Evolutionary conservation across 2,329 filamentous ascomycete species (phyloP).

Genomic region (Chrysoporthe austroafricana): DNA sequence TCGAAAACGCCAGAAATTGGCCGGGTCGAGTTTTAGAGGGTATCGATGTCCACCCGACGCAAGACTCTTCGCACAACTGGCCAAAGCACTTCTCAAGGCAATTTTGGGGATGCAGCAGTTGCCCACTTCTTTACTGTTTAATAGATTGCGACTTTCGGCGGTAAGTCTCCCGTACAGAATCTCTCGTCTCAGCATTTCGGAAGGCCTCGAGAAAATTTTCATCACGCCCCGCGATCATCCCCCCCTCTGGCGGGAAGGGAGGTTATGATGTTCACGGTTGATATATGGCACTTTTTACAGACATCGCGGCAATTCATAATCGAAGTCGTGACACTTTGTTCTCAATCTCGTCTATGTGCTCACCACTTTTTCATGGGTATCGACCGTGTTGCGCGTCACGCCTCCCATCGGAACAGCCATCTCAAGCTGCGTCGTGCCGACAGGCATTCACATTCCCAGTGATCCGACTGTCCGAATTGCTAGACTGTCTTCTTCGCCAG

Average conservation of each 20-base stretch:
- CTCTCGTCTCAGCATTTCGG: background rate
- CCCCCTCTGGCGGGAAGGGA: background rate
- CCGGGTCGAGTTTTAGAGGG: background rate
- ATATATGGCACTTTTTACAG: background rate
- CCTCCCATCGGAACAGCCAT: background rate
- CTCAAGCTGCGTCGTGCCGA: background rate
- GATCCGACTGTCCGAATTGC: constrained; percentile 32
- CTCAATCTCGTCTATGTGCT: constrained; percentile 16
- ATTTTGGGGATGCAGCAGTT: too few relatives aligned
- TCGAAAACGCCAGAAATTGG: background rate
- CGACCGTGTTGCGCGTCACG: background rate
- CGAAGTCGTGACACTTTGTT: background rate
- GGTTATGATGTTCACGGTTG: background rate
- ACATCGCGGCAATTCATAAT: background rate
- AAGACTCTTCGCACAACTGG: too few relatives aligned
- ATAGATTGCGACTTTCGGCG: background rate
- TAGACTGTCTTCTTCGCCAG: constrained; percentile 69
- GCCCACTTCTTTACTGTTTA: background rate
- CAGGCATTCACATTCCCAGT: background rate
- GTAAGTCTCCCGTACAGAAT: background rate
- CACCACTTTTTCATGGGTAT: constrained; percentile 19
- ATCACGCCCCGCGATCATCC: background rate
- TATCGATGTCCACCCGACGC: background rate
- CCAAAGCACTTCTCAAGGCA: too few relatives aligned
- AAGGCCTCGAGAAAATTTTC: background rate